Percentiles rank a stretch among this genome's conserved stretches.
These are phyloP conservation scores for Ambrosia artemisiifolia DNA, from an alignment of 129 eudicot species.

Conservation along the genomic window DNA sequence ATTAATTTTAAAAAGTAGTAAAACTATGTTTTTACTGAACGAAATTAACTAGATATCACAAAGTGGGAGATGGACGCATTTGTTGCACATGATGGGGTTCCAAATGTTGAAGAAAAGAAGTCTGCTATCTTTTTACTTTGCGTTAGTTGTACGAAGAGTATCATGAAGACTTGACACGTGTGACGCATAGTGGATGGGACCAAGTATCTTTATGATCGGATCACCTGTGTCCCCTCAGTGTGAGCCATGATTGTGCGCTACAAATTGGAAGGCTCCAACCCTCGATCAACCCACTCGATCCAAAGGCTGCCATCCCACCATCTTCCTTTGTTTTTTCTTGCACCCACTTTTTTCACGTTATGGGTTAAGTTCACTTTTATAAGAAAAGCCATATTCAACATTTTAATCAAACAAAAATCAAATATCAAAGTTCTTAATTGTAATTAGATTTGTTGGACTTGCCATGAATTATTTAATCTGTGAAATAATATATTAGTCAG, in stretches of 20 bases:
- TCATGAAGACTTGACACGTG: constrained; percentile 25
- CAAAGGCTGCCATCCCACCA: constrained; percentile 35
- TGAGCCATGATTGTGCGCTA: constrained; percentile 19
- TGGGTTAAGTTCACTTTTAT: background rate
- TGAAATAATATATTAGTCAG: too few species aligned
- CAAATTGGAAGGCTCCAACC: constrained; percentile 21
- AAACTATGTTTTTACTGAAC: background rate
- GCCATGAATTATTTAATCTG: too few species aligned
- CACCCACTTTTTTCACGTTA: background rate
- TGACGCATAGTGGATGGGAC: constrained; percentile 17
- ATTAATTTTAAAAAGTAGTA: background rate
- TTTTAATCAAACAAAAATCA: background rate
- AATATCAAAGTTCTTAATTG: background rate
- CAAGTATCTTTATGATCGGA: constrained; percentile 14
- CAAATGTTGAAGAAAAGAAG: background rate
- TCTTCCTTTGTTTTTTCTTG: constrained; percentile 5
- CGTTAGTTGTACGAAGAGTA: constrained; percentile 22
- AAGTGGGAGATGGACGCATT: background rate
- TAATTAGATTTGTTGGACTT: too few species aligned
- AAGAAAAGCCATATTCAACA: background rate
- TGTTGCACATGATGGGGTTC: constrained; percentile 11
- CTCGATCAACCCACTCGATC: background rate
- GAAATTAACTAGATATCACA: background rate
- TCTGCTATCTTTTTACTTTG: background rate
- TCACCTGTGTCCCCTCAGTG: constrained; percentile 28